Base-by-base conservation (phyloP, 805 yeast species). In the Candida arabinofermentans region DNA sequence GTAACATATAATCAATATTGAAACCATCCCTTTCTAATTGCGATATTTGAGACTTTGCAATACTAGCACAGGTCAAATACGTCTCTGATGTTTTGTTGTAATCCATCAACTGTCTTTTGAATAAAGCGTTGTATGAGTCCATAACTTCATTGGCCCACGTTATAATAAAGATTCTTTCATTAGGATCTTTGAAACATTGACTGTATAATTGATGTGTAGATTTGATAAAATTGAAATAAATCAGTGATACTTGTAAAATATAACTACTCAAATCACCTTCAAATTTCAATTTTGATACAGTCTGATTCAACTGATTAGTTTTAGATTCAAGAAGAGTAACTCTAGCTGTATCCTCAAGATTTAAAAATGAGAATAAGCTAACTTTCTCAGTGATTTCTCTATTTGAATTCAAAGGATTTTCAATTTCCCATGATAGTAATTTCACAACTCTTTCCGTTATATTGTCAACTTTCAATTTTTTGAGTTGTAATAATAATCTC, bases 61-160 rank as follows among this genome's bases (percentile, higher is more conserved):
- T 69, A 32, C 71, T 65, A 3, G 82, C 67, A 42, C 88, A 80
- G 33, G 71, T 74, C 36, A 68, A 65, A 49, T 83, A 81, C 8
- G 74, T 67, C 7, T 72, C 64, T 9, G 81, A 72, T 7, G 69
- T 66, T 34, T 75, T 66, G 36, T 77, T 71, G 12, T 85, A 77
- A 18, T 83, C 86, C 36, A 78, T 69, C 21, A 90, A 63, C 50
- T 85, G 90, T 42, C 84, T 77, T 36, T 79, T 76, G 50, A 89
- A 74, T 6, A 80, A 62, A 14, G 67, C 65, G 24, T 79, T 77
- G 49, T 84, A 83, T 36, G 69, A 67, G 31, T 76, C 74, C 24
- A 86, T 75, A 58, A 81, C 83, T 10, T 72, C 72, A 42, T 77
- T 75, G 26, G 83, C 75, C 96, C 96, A 88, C 47, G 81, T 79